These are phyloP conservation scores for Actinomucor elegans DNA, from an alignment of 371 early-diverging fungal species.

Conservation along the genomic window DNA sequence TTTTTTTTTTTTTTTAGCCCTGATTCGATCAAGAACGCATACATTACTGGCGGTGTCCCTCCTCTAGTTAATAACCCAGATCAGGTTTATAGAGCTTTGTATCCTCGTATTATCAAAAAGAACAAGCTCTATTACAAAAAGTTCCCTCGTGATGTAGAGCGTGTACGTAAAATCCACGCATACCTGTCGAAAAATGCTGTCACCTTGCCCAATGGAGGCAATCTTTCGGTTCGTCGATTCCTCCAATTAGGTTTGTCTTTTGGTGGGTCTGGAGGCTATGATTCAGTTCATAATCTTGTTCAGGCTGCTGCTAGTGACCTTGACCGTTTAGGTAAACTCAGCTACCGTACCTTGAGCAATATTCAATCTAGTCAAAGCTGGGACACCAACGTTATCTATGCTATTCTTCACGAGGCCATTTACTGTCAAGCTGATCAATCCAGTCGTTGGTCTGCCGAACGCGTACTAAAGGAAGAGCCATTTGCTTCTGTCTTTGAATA, in stretches of 20 bases:
- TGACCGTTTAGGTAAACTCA: conserved; percentile 46
- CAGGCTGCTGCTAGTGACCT: conserved; percentile 54
- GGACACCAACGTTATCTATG: conserved; percentile 69
- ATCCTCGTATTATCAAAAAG: conserved; percentile 59
- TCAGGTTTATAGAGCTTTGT: conserved; percentile 61
- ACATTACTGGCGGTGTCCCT: conserved; percentile 76
- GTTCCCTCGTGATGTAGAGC: conserved; percentile 62
- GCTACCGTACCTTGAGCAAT: conserved; percentile 47
- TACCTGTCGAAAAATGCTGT: conserved; percentile 51
- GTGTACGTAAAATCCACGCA: conserved; percentile 60
- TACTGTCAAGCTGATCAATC: conserved; percentile 62
- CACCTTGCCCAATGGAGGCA: conserved; percentile 65
- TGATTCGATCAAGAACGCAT: conserved; percentile 61
- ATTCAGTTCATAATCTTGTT: conserved; percentile 59
- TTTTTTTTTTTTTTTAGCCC: conserved; percentile 45
- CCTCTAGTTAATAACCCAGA: conserved; percentile 66
- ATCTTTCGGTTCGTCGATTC: conserved; percentile 68
- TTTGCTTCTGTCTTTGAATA: conserved; percentile 56
- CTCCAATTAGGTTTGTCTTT: conserved; percentile 71
- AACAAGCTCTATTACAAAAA: conserved; percentile 67
- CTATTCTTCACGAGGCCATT: conserved; percentile 70
- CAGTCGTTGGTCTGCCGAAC: conserved; percentile 72
- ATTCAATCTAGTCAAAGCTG: conserved; percentile 50
- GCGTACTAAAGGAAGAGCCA: conserved; percentile 42
- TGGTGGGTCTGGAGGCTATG: conserved; percentile 71